Conservation (phyloP, 2,329 filamentous ascomycete species). For the Ophiocordyceps australis region DNA sequence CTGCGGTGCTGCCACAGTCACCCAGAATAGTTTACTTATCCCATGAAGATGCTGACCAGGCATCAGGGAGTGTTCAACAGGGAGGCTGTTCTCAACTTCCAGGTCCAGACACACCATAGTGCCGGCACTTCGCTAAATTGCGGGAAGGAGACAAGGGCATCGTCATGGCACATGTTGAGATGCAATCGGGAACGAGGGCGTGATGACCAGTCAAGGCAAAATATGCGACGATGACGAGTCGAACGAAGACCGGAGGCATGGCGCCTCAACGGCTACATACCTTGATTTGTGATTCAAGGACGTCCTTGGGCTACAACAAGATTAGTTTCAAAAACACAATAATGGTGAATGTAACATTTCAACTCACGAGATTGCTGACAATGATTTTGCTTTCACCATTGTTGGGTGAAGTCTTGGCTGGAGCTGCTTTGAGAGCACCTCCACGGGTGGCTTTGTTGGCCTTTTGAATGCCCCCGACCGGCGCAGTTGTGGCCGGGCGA, state of each 20-base stretch:
- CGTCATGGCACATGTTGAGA: too few species aligned
- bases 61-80: slow-evolving; percentile 24
- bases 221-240: slow-evolving; percentile 29
- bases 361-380: slow-evolving; percentile 89
- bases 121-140: slow-evolving; percentile 9
- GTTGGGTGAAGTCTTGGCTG: slow-evolving; percentile 42
- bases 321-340: too few species aligned
- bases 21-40: too few species aligned
- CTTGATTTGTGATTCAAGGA: slow-evolving; percentile 96
- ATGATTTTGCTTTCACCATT: slow-evolving; percentile 85
- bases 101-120: slow-evolving; percentile 13
- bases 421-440: slow-evolving; percentile 38
- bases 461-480: slow-evolving; percentile 78
- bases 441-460: slow-evolving; percentile 43
- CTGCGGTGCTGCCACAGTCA: too few species aligned
- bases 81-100: slow-evolving; percentile 42
- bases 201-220: too few species aligned
- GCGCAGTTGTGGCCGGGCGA: slow-evolving; percentile 41
- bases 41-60: slow-evolving; percentile 37
- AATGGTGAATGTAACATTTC: too few species aligned
- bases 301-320: slow-evolving; percentile 86
- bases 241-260: slow-evolving; percentile 53
- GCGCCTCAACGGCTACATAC: slow-evolving; percentile 92
- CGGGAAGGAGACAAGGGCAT: slow-evolving; percentile 14
- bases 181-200: too few species aligned